A percentile compares a stretch with the other conserved stretches of the same genome.
phyloP scores from a whole-genome alignment of 352 stramenopile genomes.

The Pythium inflatum region DNA sequence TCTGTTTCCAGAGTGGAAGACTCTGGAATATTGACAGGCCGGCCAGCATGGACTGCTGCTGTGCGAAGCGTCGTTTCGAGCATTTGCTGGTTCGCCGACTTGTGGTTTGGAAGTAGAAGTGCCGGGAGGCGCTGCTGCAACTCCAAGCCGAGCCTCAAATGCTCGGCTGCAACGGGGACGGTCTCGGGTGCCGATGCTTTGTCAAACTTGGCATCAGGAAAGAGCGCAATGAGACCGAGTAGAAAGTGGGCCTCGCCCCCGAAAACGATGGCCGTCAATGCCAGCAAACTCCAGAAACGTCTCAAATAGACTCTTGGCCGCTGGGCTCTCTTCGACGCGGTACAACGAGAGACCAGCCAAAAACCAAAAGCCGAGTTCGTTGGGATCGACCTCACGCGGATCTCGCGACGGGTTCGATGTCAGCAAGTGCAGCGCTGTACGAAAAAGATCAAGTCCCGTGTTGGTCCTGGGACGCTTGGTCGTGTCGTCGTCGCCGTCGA shows the following conservation, averaged over 20 bases:
- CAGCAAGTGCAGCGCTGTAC: background rate
- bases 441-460: background rate
- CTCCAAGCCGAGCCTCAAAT: background rate
- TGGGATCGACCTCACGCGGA: background rate
- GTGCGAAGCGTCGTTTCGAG: too few relatives aligned
- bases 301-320: background rate
- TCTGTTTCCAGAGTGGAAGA: too few relatives aligned
- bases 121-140: background rate
- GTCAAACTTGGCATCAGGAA: background rate
- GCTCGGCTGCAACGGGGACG: background rate
- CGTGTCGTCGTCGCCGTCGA: background rate
- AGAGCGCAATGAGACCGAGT: background rate
- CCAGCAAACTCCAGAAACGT: slow-evolving; percentile 5
- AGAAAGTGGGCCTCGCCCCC: background rate
- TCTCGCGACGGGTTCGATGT: background rate
- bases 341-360: background rate
- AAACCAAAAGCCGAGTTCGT: slow-evolving; percentile 13
- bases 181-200: background rate
- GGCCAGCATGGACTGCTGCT: too few relatives aligned
- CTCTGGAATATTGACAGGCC: too few relatives aligned
- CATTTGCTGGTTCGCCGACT: background rate
- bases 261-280: slow-evolving; percentile 11
- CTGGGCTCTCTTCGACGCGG: background rate
- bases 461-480: background rate
- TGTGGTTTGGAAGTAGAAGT: background rate